Conservation (phyloP, 2,329 filamentous ascomycete genomes). For the Harringtonia aguacate region DNA sequence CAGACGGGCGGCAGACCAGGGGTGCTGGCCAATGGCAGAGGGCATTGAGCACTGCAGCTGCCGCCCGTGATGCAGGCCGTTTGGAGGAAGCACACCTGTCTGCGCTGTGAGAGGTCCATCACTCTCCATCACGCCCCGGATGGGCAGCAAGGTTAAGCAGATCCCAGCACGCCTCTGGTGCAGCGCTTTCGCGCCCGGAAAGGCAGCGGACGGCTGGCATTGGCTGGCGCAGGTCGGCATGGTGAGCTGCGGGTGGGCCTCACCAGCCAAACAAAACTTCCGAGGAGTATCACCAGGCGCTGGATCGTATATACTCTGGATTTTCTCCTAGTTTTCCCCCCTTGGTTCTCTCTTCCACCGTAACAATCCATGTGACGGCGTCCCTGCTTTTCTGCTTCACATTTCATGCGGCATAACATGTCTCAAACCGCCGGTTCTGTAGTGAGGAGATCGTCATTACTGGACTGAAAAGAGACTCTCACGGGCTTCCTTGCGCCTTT, state of each 20-base stretch:
- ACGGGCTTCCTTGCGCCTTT: background rate
- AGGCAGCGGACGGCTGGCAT: background rate
- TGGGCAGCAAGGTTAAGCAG: background rate
- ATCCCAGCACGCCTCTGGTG: background rate
- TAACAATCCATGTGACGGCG: background rate
- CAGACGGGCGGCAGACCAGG: constrained; percentile 21
- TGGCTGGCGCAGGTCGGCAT: background rate
- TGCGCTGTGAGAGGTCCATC: background rate
- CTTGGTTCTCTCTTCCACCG: background rate
- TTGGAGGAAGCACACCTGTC: constrained; percentile 6
- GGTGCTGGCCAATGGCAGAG: constrained; percentile 29
- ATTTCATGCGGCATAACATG: constrained; percentile 9
- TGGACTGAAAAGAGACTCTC: constrained; percentile 1
- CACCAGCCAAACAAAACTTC: constrained; percentile 1
- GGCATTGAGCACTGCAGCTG: constrained; percentile 13
- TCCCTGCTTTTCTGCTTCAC: background rate
- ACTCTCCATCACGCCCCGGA: background rate
- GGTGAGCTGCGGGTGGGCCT: too few relatives aligned
- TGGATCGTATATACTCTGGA: constrained; percentile 1
- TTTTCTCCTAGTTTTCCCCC: background rate
- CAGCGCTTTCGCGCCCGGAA: too few relatives aligned
- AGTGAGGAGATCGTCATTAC: constrained; percentile 4
- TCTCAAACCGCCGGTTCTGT: constrained; percentile 7
- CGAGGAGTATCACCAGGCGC: constrained; percentile 13
- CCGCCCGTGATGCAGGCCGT: constrained; percentile 15